phyloP scores from a whole-genome alignment of 768 basidiomycete genomes.

The Porpolomopsis calyptriformis region DNA sequence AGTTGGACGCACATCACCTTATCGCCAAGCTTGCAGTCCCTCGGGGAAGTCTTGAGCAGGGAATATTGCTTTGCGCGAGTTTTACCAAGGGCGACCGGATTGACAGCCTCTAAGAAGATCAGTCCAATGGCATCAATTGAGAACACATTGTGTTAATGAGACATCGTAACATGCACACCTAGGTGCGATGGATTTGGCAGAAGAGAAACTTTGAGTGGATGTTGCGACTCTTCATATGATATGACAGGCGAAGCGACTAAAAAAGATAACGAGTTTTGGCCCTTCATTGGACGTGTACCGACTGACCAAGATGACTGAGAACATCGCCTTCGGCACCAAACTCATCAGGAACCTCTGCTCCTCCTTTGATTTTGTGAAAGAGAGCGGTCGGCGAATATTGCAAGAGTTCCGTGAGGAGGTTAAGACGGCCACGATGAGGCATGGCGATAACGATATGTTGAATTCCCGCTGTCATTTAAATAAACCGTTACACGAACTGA shows the following conservation, averaged over 20 bases:
- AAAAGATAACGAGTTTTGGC: background rate
- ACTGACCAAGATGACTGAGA: slow-evolving; percentile 68
- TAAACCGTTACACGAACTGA: background rate
- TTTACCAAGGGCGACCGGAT: slow-evolving; percentile 81
- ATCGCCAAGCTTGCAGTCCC: slow-evolving; percentile 47
- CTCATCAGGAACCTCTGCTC: slow-evolving; percentile 56
- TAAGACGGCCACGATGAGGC: slow-evolving; percentile 83
- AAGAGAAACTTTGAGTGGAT: slow-evolving; percentile 59
- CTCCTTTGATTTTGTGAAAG: slow-evolving; percentile 83
- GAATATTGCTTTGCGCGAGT: slow-evolving; percentile 86
- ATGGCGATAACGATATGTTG: slow-evolving; percentile 69
- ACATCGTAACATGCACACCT: slow-evolving; percentile 26
- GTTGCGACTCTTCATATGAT: slow-evolving; percentile 38
- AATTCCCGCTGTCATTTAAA: slow-evolving; percentile 41
- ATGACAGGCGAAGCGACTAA: slow-evolving; percentile 58
- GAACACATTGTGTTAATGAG: background rate
- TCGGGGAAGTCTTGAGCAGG: slow-evolving; percentile 54
- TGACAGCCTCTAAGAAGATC: slow-evolving; percentile 58
- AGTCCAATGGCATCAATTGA: background rate
- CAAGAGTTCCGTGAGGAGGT: slow-evolving; percentile 72
- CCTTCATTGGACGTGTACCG: slow-evolving; percentile 11
- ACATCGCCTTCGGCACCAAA: slow-evolving; percentile 73
- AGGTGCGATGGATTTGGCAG: slow-evolving; percentile 76
- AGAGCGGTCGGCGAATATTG: slow-evolving; percentile 55
- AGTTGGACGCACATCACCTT: slow-evolving; percentile 82